phyloP scores from a whole-genome alignment of 1,284 basidiomycete genomes.

The Ganoderma resinaceum region DNA sequence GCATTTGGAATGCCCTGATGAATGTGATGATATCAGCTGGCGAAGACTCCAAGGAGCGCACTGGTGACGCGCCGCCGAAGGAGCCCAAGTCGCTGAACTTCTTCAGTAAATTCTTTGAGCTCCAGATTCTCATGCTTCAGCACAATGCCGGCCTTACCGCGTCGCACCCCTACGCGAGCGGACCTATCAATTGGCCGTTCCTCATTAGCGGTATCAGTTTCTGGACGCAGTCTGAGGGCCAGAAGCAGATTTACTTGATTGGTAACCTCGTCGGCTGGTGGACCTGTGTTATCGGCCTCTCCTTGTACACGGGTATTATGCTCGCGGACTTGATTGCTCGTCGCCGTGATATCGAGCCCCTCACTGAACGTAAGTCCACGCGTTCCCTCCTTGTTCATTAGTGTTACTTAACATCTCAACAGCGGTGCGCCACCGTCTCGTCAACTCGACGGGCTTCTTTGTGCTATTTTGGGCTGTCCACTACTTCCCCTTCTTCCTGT shows the following conservation, averaged over 20 bases:
- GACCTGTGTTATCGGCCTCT: slow-evolving; percentile 86
- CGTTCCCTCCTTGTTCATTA: neutral
- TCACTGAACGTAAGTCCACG: slow-evolving; percentile 78
- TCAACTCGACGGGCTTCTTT: slow-evolving; percentile 97
- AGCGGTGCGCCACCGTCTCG: slow-evolving; percentile 91
- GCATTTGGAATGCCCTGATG: slow-evolving; percentile 14
- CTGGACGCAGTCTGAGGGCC: slow-evolving; percentile 89
- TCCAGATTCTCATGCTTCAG: slow-evolving; percentile 96
- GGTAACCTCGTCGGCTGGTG: slow-evolving; percentile 97
- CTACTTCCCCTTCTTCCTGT: slow-evolving; percentile 98
- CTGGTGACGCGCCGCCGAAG: slow-evolving; percentile 59
- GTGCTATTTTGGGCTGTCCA: slow-evolving; percentile 94
- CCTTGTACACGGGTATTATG: slow-evolving; percentile 89
- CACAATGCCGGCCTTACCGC: slow-evolving; percentile 97
- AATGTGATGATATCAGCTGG: slow-evolving; percentile 48
- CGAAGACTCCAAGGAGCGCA: slow-evolving; percentile 63
- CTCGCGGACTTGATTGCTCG: slow-evolving; percentile 90
- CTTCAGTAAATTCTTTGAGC: slow-evolving; percentile 93
- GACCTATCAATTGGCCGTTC: slow-evolving; percentile 98
- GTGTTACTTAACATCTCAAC: slow-evolving; percentile 22
- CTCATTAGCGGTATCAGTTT: slow-evolving; percentile 95
- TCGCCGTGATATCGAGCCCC: slow-evolving; percentile 84
- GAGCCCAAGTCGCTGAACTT: slow-evolving; percentile 87
- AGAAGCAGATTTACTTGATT: slow-evolving; percentile 96
- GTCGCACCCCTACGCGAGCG: slow-evolving; percentile 94